Evolutionary conservation across 1,284 basidiomycete species (phyloP).

Genomic region (Malassezia vespertilionis): DNA sequence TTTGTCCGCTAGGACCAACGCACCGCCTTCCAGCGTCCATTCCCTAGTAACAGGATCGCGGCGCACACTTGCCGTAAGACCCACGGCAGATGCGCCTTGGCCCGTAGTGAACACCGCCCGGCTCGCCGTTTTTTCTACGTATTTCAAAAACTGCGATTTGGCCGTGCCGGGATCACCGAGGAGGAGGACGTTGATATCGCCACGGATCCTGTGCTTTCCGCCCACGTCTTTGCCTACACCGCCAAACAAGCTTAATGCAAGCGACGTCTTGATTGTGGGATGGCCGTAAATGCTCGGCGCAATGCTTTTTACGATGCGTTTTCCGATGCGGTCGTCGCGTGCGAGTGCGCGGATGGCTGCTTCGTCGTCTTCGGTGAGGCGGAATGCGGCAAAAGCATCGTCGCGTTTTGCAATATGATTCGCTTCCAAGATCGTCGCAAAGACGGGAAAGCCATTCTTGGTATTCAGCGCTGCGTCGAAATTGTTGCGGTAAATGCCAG

Average conservation of each 20-base stretch:
- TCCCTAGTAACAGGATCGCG: constrained; percentile 94
- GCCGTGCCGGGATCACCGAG: constrained; percentile 96
- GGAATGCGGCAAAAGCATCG: constrained; percentile 80
- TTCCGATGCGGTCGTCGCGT: constrained; percentile 83
- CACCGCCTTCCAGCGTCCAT: constrained; percentile 97
- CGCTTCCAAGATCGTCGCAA: constrained; percentile 93
- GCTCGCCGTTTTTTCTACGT: constrained; percentile 94
- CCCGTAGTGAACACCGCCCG: constrained; percentile 96
- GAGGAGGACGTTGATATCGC: constrained; percentile 90
- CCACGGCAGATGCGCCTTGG: constrained; percentile 92
- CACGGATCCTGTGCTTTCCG: constrained; percentile 87
- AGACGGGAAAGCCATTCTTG: constrained; percentile 98
- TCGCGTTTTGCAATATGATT: constrained; percentile 86
- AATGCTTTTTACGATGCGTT: constrained; percentile 94
- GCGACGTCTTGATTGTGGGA: constrained; percentile 94
- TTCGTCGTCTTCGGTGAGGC: constrained; percentile 91
- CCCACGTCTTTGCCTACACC: constrained; percentile 92
- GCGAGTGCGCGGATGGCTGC: constrained; percentile 74
- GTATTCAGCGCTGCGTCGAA: constrained; percentile 95
- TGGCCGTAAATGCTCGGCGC: constrained; percentile 98
- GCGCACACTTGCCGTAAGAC: constrained; percentile 92
- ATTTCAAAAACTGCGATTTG: constrained; percentile 98
- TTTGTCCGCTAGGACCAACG: constrained; percentile 92
- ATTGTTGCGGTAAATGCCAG: constrained; percentile 95
- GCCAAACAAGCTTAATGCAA: constrained; percentile 86